phyloP scores from a whole-genome alignment of 208 protist genomes.

The Wallacemonas sp. region DNA sequence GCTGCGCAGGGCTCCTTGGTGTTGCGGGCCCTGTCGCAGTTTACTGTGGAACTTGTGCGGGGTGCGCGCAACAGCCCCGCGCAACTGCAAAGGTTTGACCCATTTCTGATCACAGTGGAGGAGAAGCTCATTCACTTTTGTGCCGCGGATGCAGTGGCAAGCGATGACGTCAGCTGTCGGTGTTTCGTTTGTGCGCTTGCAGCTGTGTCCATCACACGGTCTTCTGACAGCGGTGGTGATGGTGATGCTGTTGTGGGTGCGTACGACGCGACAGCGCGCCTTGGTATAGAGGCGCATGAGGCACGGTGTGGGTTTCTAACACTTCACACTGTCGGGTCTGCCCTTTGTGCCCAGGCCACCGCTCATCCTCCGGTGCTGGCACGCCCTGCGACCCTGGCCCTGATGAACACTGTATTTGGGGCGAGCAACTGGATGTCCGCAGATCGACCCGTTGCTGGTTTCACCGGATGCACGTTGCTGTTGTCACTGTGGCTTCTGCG shows the following conservation, averaged over 20 bases:
- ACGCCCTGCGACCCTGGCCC: background rate
- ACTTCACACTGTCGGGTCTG: background rate
- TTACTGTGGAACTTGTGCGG: background rate
- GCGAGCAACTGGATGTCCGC: background rate
- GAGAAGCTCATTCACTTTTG: background rate
- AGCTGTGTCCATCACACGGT: background rate
- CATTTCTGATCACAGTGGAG: background rate
- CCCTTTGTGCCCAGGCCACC: background rate
- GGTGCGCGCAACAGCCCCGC: background rate
- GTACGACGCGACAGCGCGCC: background rate
- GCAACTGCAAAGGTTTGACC: background rate
- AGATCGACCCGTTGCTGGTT: background rate
- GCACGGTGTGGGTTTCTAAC: background rate
- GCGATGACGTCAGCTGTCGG: background rate
- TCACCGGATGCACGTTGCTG: slow-evolving; percentile 11
- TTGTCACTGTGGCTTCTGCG: slow-evolving; percentile 2
- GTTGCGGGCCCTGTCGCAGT: background rate
- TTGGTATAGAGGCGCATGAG: background rate
- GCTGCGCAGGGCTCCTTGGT: too few relatives aligned
- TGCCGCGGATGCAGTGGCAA: background rate
- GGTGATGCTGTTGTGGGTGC: background rate
- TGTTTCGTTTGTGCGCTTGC: background rate
- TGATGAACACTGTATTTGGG: background rate
- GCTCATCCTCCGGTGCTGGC: background rate
- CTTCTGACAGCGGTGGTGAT: background rate